Conservation (phyloP, 495 filamentous ascomycete species). For the Penicillium verhagenii region DNA sequence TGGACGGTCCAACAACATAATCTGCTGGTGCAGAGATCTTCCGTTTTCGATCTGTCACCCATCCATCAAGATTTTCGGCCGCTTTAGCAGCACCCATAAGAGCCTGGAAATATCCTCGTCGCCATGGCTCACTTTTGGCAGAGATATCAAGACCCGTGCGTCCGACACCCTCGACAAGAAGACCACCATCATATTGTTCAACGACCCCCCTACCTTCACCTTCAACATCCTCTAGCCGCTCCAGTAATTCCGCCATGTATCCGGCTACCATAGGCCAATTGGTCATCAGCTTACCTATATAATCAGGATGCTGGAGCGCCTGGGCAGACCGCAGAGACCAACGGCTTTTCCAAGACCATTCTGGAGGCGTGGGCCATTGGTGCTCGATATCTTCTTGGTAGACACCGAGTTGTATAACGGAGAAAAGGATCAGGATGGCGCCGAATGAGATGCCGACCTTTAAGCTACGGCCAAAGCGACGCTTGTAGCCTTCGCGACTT, state of each 20-base stretch:
- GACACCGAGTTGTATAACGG: slow-evolving; percentile 55
- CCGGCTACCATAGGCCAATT: slow-evolving; percentile 64
- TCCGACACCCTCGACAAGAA: slow-evolving; percentile 53
- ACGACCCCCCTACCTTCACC: slow-evolving; percentile 65
- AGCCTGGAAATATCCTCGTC: slow-evolving; percentile 76
- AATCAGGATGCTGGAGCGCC: slow-evolving; percentile 53
- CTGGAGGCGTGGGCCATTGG: slow-evolving; percentile 68
- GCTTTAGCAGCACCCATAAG: slow-evolving; percentile 73
- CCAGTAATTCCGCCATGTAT: slow-evolving; percentile 52
- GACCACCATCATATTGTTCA: slow-evolving; percentile 55
- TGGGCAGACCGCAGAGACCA: slow-evolving; percentile 57
- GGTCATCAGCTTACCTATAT: slow-evolving; percentile 48
- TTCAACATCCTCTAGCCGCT: slow-evolving; percentile 60
- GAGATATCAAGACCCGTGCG: slow-evolving; percentile 67
- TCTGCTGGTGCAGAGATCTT: slow-evolving; percentile 64
- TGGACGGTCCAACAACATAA: slow-evolving; percentile 74
- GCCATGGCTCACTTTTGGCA: slow-evolving; percentile 74
- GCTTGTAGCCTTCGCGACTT: slow-evolving; percentile 62
- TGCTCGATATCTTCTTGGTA: slow-evolving; percentile 71
- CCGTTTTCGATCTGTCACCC: slow-evolving; percentile 65
- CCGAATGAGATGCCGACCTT: slow-evolving; percentile 56
- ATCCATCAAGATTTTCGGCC: slow-evolving; percentile 78
- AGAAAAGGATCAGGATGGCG: slow-evolving; percentile 50
- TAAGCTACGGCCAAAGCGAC: slow-evolving; percentile 60
- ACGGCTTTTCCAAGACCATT: slow-evolving; percentile 67